phyloP scores from a whole-genome alignment of 1,139 yeast species.

The Scheffersomyces stambukii region DNA sequence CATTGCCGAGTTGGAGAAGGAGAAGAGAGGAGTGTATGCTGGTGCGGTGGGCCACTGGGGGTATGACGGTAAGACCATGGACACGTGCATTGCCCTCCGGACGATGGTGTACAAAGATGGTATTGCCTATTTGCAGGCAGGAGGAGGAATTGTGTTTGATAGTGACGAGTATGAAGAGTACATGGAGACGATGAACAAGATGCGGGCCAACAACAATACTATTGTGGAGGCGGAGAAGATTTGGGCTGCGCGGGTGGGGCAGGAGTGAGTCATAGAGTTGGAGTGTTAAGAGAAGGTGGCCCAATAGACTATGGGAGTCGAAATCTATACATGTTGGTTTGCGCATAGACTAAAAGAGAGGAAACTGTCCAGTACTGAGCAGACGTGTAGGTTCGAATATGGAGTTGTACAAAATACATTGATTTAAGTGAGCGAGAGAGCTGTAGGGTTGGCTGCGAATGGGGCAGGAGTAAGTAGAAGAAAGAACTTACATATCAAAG shows the following conservation, averaged over 20 bases:
- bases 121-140: slow-evolving; percentile 90
- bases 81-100: slow-evolving; percentile 93
- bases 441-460: no score
- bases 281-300: no score
- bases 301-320: background rate
- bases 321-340: background rate
- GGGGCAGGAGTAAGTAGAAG: no score
- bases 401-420: no score
- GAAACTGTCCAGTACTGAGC: no score
- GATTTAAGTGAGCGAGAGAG: no score
- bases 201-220: slow-evolving; percentile 89
- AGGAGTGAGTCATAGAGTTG: no score
- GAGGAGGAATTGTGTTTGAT: slow-evolving; percentile 96
- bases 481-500: no score
- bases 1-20: slow-evolving; percentile 82
- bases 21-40: slow-evolving; percentile 94
- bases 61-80: slow-evolving; percentile 88
- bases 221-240: slow-evolving; percentile 84
- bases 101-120: slow-evolving; percentile 95
- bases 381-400: no score
- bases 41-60: slow-evolving; percentile 99
- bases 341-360: no score
- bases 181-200: slow-evolving; percentile 93
- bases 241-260: slow-evolving; percentile 56
- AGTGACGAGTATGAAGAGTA: slow-evolving; percentile 95